Evolutionary conservation across 768 basidiomycete genomes (phyloP), one percentile per base, ranked within the genome.

Genomic region (Exidia glandulosa): DNA sequence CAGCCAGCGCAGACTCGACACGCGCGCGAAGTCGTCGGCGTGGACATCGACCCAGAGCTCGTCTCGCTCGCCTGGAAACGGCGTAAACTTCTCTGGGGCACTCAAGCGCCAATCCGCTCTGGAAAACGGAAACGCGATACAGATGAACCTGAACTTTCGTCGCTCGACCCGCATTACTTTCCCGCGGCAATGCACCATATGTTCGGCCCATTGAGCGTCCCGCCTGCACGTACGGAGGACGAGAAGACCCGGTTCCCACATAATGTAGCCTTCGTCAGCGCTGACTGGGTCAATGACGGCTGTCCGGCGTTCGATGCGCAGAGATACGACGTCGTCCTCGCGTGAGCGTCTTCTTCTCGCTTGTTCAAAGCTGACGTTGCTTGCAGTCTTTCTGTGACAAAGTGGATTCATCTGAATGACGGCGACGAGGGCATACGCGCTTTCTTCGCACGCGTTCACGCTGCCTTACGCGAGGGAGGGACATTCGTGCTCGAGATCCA

Each of bases 351-450:
- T 19, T 5, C 32, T 5, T 19, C 3, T 61, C 56, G 45, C 37
- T 27, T 13, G 32, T 32, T 48, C 25, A 48, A 33, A 3, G 34
- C 37, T 50, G 27, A 32, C 50, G n/a, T 16, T 59, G 61, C n/a
- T 52, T 47, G 2, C 67, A 93, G 90, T 1, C 84, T 95, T 64
- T 94, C 92, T 0, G 72, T 94, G 48, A 83, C 91, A 0, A 95
- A 94, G 72, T 95, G 93, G 93, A 90, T 94, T 32, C 93, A 95
- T 70, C 75, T 95, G 10, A 85, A 93, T 63, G 75, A 77, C 12
- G 87, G 88, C 10, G 93, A 96, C 66, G 79, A 80, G 1, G 92
- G 84, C 0, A 65, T 95, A n/a, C 64, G 70, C 34, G 60, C 63
- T 0, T 90, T 94, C 70, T 94, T 95, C 66, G 72, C 68, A 2